phyloP scores from a whole-genome alignment of 2,329 filamentous ascomycete genomes.

The Curvularia sp. region DNA sequence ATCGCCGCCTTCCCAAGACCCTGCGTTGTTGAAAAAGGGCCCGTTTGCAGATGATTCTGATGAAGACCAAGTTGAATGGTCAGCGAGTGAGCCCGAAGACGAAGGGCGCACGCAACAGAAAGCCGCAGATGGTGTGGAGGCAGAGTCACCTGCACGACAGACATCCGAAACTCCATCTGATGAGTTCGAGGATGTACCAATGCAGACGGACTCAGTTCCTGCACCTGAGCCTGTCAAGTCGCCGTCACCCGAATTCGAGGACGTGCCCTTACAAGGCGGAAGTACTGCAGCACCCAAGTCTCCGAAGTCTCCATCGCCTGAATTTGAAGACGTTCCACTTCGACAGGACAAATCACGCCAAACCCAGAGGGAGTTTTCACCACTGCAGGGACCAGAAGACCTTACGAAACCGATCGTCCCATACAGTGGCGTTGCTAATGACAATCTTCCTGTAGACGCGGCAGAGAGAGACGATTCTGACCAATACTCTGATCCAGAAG shows the following conservation, averaged over 20 bases:
- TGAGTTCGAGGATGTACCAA: conserved; percentile 59
- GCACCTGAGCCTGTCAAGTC: conserved; percentile 44
- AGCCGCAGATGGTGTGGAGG: neutral
- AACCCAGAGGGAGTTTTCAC: conserved; percentile 32
- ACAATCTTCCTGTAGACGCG: conserved; percentile 34
- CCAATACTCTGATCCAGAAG: conserved; percentile 79
- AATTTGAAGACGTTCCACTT: conserved; percentile 60
- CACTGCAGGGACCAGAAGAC: conserved; percentile 39
- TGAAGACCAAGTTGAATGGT: conserved; percentile 59
- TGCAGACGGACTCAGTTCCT: conserved; percentile 11
- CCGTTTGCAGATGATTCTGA: conserved; percentile 45
- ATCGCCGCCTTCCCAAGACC: conserved; percentile 31
- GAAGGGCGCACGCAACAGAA: conserved; percentile 18
- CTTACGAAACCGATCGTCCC: conserved; percentile 41
- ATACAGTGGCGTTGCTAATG: conserved; percentile 41
- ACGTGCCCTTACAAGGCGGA: conserved; percentile 48
- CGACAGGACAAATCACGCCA: conserved; percentile 18
- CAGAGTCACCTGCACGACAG: conserved; percentile 39
- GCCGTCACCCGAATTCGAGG: conserved; percentile 59
- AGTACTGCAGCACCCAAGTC: conserved; percentile 12
- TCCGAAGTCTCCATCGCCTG: conserved; percentile 54
- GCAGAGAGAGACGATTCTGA: conserved; percentile 42
- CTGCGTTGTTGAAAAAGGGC: conserved; percentile 22
- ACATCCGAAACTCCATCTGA: conserved; percentile 53
- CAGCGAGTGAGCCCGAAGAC: conserved; percentile 57